Evolutionary conservation across 1,284 basidiomycete species (phyloP).

Genomic region (Takashimella koratensis): DNA sequence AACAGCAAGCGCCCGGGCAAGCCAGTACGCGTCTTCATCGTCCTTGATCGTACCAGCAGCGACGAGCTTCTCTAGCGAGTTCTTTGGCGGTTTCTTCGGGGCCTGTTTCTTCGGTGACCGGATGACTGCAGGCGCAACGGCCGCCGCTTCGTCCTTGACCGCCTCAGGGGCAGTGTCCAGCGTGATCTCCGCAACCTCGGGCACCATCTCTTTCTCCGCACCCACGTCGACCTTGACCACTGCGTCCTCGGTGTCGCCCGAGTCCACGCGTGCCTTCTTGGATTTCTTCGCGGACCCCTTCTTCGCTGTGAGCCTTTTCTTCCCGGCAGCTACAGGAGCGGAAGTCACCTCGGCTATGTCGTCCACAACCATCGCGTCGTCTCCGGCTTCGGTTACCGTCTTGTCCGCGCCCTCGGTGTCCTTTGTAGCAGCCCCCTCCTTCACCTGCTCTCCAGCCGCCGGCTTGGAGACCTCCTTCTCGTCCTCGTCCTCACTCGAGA

Average conservation of each 20-base stretch:
- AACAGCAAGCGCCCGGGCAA: constrained; percentile 60
- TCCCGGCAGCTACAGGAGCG: constrained; percentile 3
- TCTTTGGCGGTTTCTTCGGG: constrained; percentile 17
- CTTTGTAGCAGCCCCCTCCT: constrained; percentile 12
- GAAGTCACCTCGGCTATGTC: neutral
- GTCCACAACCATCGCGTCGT: neutral
- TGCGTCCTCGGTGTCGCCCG: constrained; percentile 7
- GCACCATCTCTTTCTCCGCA: constrained; percentile 3
- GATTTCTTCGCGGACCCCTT: constrained; percentile 19
- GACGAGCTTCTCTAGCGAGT: constrained; percentile 36
- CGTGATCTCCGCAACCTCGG: constrained; percentile 32
- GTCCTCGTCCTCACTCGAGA: constrained; percentile 7
- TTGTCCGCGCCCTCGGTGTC: neutral
- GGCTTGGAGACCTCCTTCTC: constrained; percentile 6
- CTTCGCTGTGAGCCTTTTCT: constrained; percentile 18
- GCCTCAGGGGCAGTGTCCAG: constrained; percentile 14
- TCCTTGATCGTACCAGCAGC: constrained; percentile 63
- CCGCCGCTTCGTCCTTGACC: constrained; percentile 6
- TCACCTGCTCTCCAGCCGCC: too few relatives aligned
- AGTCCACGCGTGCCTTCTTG: constrained; percentile 32
- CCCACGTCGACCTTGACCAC: constrained; percentile 16
- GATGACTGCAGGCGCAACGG: constrained; percentile 6
- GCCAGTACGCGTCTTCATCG: constrained; percentile 88
- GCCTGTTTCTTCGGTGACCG: too few relatives aligned
- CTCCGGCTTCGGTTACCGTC: neutral